A percentile compares a stretch with the other conserved stretches of the same genome.
Conservation (phyloP, 495 filamentous ascomycete genomes). For the Glarea lozoyensis region DNA sequence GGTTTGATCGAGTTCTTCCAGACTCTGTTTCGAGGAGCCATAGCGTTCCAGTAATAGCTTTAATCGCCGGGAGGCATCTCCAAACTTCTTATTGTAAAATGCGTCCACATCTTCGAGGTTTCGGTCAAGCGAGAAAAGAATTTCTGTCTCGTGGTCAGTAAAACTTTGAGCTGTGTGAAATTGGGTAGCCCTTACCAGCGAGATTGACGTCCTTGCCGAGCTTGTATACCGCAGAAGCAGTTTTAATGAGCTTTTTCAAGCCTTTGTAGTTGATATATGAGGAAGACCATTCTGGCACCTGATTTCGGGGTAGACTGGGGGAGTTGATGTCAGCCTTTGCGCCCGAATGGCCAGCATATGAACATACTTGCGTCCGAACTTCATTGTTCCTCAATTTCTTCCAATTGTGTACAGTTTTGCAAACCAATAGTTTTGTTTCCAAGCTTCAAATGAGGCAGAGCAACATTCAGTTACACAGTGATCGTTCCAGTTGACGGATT, state of each 20-base stretch:
- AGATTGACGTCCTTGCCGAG: conserved; percentile 69
- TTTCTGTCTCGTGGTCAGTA: conserved; percentile 46
- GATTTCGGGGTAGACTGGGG: conserved; percentile 73
- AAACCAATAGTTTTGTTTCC: not conserved
- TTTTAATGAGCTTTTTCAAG: conserved; percentile 89
- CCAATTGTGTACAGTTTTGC: not conserved
- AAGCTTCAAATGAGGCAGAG: not conserved
- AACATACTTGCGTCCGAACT: conserved; percentile 65
- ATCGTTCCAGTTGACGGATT: not conserved
- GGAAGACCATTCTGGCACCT: conserved; percentile 92
- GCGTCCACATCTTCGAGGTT: conserved; percentile 92
- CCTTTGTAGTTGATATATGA: conserved; percentile 95
- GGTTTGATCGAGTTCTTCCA: conserved; percentile 50
- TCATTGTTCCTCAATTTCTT: conserved; percentile 42
- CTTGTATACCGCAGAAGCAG: conserved; percentile 46
- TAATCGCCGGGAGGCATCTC: conserved; percentile 70
- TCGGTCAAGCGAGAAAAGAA: conserved; percentile 90
- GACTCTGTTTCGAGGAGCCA: conserved; percentile 44
- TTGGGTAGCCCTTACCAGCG: conserved; percentile 37
- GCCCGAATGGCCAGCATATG: too few relatives aligned
- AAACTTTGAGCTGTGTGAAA: not conserved
- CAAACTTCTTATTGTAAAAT: conserved; percentile 93
- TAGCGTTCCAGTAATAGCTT: conserved; percentile 81
- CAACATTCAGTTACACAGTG: not conserved
- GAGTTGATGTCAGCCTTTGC: conserved; percentile 6